A percentile compares a stretch with the other conserved stretches of the same genome.
Conservation (phyloP, 306 rosid species). For the Elaeagnus macrophylla region DNA sequence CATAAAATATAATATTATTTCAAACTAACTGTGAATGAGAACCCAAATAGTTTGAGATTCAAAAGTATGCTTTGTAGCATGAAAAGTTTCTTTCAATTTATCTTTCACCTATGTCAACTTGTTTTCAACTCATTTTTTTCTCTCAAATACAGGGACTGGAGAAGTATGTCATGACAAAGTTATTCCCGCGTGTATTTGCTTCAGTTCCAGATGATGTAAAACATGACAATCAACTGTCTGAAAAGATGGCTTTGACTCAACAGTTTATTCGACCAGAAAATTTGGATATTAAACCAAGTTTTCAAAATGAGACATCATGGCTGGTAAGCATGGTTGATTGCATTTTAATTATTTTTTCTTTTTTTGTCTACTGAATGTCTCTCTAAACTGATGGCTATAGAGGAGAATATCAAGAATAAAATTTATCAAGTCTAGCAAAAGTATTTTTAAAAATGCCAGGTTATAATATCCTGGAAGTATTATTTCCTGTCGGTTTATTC, state of each 20-base stretch:
- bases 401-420: not conserved
- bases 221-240: slow-evolving; percentile 64
- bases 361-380: not conserved
- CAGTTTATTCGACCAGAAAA: slow-evolving; percentile 90
- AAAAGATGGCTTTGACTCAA: slow-evolving; percentile 79
- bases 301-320: slow-evolving; percentile 94
- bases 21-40: no score
- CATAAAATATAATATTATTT: no score
- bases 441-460: no score
- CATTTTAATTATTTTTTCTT: not conserved
- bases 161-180: slow-evolving; percentile 99
- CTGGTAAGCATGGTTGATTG: slow-evolving; percentile 60
- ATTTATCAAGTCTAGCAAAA: no score
- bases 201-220: slow-evolving; percentile 76
- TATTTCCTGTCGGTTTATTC: no score
- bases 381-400: not conserved
- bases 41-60: no score
- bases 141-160: slow-evolving; percentile 75
- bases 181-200: slow-evolving; percentile 90
- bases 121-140: slow-evolving; percentile 17
- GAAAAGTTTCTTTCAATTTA: no score
- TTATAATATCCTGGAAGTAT: no score
- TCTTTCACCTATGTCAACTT: slow-evolving; percentile 6
- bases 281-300: slow-evolving; percentile 73
- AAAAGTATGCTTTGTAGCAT: no score